Evolutionary conservation across 768 basidiomycete species (phyloP), one percentile per base, ranked within the genome.

Genomic region (Sporobolomyces phaffii): DNA sequence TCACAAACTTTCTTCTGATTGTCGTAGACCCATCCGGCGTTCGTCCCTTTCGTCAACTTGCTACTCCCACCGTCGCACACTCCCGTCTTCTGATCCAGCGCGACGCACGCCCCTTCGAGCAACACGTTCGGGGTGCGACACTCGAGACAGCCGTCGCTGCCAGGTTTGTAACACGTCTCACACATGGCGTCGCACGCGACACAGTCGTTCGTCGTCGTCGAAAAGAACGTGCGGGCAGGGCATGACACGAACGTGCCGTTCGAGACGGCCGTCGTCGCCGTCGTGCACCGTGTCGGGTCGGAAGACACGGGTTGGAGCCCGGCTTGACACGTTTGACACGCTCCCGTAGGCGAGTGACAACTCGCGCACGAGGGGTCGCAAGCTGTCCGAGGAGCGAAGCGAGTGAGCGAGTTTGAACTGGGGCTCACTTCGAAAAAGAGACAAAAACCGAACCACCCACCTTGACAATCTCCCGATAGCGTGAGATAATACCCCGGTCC

Each of bases 1-100:
- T 92, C 89, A 74, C 91, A 93, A 72, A 85, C 84, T n/a, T 82
- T 79, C 78, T 91, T 92, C 75, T 83, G 82, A 72, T 89, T 90
- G 72, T 94, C 87, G 26, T 85, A 89, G 40, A 92, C 83, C 68
- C 88, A 79, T 20, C 69, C 72, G 50, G 69, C 73, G n/a, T 80
- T 83, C 14, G 87, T 82, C 10, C 85, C 85, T 49, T 83, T 48
- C 51, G 60, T 67, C 60, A 20, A 24, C n/a, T 29, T 18, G 24
- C 22, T 51, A 1, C 28, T 50, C 9, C 40, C 31, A 38, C 29
- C 20, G 38, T 73, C 79, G 78, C 91, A 94, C 13, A 89, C 83
- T 5, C 91, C 91, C 66, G 72, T 72, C 29, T 83, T 81, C 20
- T 77, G 78, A 74, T 85, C 83, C 36, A 86, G 80, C 51, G 81